Conservation (phyloP, 2,329 filamentous ascomycete genomes). For the Botryosphaeria dothidea region DNA sequence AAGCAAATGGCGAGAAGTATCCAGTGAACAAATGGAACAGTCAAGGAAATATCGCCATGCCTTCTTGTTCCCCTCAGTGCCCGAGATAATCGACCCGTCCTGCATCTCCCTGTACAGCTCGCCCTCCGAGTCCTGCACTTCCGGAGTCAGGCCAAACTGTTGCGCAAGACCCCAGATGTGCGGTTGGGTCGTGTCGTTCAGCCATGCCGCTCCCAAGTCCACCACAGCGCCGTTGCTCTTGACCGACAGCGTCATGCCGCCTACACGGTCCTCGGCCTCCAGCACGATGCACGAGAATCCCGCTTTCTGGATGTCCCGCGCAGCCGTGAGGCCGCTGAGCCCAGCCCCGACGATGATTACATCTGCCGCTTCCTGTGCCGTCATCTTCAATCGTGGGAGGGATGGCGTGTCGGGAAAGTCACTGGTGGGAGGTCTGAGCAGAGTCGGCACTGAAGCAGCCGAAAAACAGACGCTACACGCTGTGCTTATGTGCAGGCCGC, state of each 20-base stretch:
- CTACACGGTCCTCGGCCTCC: conserved; percentile 53
- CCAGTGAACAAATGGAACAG: neutral
- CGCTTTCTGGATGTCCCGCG: conserved; percentile 36
- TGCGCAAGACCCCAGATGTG: conserved; percentile 46
- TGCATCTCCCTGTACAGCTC: conserved; percentile 24
- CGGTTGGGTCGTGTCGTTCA: conserved; percentile 58
- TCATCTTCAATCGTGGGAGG: neutral
- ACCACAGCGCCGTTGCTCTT: conserved; percentile 33
- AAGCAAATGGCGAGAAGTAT: neutral
- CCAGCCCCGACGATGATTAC: conserved; percentile 49
- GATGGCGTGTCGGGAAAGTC: too few species aligned
- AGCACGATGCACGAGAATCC: conserved; percentile 47
- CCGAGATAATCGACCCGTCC: neutral
- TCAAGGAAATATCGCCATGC: neutral
- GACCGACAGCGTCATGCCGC: conserved; percentile 50
- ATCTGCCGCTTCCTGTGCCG: neutral
- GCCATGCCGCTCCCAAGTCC: conserved; percentile 61
- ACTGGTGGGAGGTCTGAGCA: neutral
- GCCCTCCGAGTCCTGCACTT: conserved; percentile 52
- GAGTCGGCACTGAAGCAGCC: neutral
- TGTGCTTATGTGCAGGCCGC: neutral
- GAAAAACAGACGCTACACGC: neutral
- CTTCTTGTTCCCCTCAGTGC: conserved; percentile 4
- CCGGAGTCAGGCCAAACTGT: conserved; percentile 45
- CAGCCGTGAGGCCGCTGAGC: conserved; percentile 30